These are phyloP conservation scores for Heracleum sosnowskyi DNA, from an alignment of 129 eudicot species.

Conservation along the genomic window DNA sequence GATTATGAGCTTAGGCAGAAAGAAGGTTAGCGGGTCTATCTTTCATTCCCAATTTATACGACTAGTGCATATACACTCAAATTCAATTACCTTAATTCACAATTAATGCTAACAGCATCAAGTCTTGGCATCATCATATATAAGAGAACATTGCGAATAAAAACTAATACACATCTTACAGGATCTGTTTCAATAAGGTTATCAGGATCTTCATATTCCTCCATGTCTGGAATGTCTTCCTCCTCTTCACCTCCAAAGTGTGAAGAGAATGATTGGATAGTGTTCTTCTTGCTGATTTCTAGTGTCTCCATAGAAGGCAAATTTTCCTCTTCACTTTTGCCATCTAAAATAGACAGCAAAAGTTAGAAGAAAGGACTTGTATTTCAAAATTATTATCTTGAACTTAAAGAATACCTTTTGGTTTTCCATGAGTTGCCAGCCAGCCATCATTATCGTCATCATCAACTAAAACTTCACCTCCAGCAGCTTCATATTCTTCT, in stretches of 20 bases:
- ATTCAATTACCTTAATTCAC: neutral
- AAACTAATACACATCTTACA: slow-evolving; percentile 37
- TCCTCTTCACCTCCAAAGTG: slow-evolving; percentile 80
- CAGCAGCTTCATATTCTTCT: slow-evolving; percentile 96
- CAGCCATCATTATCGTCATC: slow-evolving; percentile 91
- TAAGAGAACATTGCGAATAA: slow-evolving; percentile 6
- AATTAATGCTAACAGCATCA: neutral
- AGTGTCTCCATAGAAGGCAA: slow-evolving; percentile 86
- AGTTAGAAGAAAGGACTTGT: slow-evolving; percentile 1
- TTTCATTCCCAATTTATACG: neutral
- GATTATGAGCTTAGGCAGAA: neutral
- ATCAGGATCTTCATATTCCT: slow-evolving; percentile 73
- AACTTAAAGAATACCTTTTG: slow-evolving; percentile 50
- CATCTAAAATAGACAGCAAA: slow-evolving; percentile 30
- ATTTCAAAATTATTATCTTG: neutral
- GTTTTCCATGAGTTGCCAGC: slow-evolving; percentile 96
- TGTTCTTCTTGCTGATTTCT: slow-evolving; percentile 63
- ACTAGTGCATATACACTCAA: neutral
- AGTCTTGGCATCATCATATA: neutral
- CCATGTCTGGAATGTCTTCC: slow-evolving; percentile 90
- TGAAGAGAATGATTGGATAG: slow-evolving; percentile 69
- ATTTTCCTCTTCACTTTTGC: slow-evolving; percentile 53
- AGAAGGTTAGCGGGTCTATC: too few relatives aligned
- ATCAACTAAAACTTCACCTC: slow-evolving; percentile 90
- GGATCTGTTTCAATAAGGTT: slow-evolving; percentile 80